Evolutionary conservation across 371 early-diverging fungal species (phyloP), one percentile per base, ranked within the genome.

Genomic region (Thermomucor indicae-seudaticae): DNA sequence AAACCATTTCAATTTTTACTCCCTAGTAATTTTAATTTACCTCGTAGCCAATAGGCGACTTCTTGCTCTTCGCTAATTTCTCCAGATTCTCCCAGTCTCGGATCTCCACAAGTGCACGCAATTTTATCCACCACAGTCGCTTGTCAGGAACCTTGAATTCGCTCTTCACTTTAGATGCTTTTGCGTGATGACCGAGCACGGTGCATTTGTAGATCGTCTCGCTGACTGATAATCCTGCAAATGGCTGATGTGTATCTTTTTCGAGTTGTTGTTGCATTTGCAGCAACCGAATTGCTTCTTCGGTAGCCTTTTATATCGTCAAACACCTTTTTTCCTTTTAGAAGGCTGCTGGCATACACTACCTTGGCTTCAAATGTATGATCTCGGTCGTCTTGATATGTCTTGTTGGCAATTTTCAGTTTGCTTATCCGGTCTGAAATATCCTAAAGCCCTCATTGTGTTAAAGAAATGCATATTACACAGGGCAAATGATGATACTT

Each of bases 81-180:
- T 93, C 94, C 43, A 96, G 72, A 27, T 85, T 89, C 8, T 88
- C 89, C 92, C 91, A 95, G 54, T 94, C 91, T 24, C 88, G 71
- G 16, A 81, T 77, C 64, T 83, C 80, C 0, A 93, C 93, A n/a
- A 96, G 66, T 0, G 91, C 91, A 14, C 81, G 83, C 4, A 93
- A 60, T 51, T 90, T 92, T 34, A 95, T 76, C 90, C 90, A 90
- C 85, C 90, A 91, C 61, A 84, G 84, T 43, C 85, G 65, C 58
- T 86, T 85, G 38, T 96, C 95, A 0, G 93, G 86, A n/a, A 96
- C 81, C 53, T 88, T 88, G 55, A 95, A 90, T 7, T 96, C 96
- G 0, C 70, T 71, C 38, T 83, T 84, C 3, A 94, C 55, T 60
- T 93, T 93, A 25, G 71, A 56, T 1, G 95, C 96, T 31, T 84